Base-by-base conservation (phyloP, 345 rosid genomes). In the Murraya koenigii region DNA sequence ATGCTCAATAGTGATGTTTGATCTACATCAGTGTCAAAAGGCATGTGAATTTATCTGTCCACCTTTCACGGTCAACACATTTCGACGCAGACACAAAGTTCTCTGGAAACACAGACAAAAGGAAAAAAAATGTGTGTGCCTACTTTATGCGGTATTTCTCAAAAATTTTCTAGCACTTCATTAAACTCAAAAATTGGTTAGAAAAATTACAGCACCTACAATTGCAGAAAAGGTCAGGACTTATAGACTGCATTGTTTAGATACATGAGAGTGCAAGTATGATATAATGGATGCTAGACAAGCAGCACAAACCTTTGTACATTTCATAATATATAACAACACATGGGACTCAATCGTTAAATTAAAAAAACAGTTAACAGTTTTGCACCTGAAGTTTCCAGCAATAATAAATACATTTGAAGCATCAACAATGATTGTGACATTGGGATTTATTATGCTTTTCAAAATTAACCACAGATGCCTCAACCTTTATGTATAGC, bases 301-400 rank as follows among this genome's bases (percentile, higher is more conserved):
- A 59, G 66, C 28, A 7, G 19, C 25, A 44, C 17, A 15, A 17
- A 38, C 19, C 11, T n/a, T 38, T 59, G 20, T 25, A 59, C 36
- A 38, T 41, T 39, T 41, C 44, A 9, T 15, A 4, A 41, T 26
- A 52, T 39, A 25, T 9, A 22, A 66, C 4, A 26, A 28, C 41
- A 33, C 11, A 64, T 2, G 6, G 8, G 6, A 64, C 44, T 7
- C 44, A 20, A 2, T 64, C 35, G 14, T 35, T 33, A 64, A 33
- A 33, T 8, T 33, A 64, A n/a, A 33, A 7, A 38, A 60, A 62
- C 19, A 73, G 38, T 36, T 33, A 20, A 58, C 58, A 36, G 13
- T 28, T 58, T 56, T 72, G 54, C 35, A 38, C 66, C 36, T 38
- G 66, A 58, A 72, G 76, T 72, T 73, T 44, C 59, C 56, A 49